Evolutionary conservation across 345 rosid genomes (phyloP).

Genomic region (Populus euphratica): DNA sequence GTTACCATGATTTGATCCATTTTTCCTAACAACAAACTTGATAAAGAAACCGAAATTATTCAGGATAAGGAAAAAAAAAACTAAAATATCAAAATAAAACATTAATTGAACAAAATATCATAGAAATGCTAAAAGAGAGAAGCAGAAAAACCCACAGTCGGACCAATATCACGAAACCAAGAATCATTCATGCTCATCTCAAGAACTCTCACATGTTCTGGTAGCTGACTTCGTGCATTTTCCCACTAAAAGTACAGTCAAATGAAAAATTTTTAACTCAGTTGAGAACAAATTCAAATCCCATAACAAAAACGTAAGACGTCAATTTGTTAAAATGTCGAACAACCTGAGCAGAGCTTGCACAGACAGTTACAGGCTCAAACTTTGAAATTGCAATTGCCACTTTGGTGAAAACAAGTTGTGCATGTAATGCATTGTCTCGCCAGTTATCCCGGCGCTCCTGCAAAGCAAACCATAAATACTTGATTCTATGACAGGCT

Average conservation of each 20-base stretch:
- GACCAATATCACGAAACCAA: constrained; percentile 96
- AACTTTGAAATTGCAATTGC: constrained; percentile 77
- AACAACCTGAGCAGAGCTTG: constrained; percentile 75
- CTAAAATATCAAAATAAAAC: not conserved
- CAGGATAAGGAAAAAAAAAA: not conserved
- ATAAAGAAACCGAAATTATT: not conserved
- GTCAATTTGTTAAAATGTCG: constrained; percentile 8
- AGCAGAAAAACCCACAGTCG: constrained; percentile 60
- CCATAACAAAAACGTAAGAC: not conserved
- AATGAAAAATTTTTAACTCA: not conserved
- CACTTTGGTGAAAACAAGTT: constrained; percentile 51
- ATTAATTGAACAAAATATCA: not conserved
- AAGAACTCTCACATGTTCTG: constrained; percentile 65
- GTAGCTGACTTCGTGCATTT: constrained; percentile 71
- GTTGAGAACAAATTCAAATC: constrained; percentile 4
- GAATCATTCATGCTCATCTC: constrained; percentile 96
- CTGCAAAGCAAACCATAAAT: constrained; percentile 31
- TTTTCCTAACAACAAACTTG: constrained; percentile 59
- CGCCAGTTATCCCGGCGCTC: constrained; percentile 96
- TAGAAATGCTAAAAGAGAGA: not conserved
- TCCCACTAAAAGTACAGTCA: constrained; percentile 56
- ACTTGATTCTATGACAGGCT: not conserved
- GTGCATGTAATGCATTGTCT: constrained; percentile 56
- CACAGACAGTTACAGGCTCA: constrained; percentile 86
- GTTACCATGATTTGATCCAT: constrained; percentile 18